These are phyloP conservation scores for Phytophthora ramorum DNA, from an alignment of 352 stramenopile genomes.

Conservation along the genomic window DNA sequence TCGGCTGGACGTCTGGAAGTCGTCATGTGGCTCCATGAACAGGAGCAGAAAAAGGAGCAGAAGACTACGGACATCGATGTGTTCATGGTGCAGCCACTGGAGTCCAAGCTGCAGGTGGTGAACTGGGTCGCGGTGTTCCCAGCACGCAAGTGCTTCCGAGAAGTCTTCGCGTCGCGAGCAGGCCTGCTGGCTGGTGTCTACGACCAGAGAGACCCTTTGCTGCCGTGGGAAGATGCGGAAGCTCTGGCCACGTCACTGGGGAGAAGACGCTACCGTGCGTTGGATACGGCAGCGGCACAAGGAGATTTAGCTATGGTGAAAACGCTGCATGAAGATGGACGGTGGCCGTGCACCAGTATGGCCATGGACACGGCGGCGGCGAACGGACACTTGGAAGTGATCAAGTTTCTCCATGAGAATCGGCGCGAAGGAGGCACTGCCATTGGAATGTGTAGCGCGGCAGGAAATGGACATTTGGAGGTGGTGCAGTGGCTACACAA, in stretches of 20 bases:
- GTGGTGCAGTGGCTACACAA: constrained; percentile 47
- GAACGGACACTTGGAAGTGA: constrained; percentile 45
- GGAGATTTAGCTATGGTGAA: constrained; percentile 47
- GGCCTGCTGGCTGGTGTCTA: constrained; percentile 38
- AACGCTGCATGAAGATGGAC: constrained; percentile 36
- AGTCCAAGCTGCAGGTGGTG: constrained; percentile 33
- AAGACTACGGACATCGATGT: constrained; percentile 13
- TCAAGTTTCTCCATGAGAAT: constrained; percentile 50
- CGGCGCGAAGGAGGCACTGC: constrained; percentile 47
- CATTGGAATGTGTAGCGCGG: constrained; percentile 45
- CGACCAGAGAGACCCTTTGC: constrained; percentile 41
- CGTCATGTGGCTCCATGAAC: constrained; percentile 43
- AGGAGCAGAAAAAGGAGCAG: constrained; percentile 12
- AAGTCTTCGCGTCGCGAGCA: constrained; percentile 40
- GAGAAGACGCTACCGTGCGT: constrained; percentile 27
- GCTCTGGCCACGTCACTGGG: constrained; percentile 18
- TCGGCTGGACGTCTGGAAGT: constrained; percentile 39
- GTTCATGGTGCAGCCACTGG: constrained; percentile 41
- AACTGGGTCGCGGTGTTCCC: constrained; percentile 51
- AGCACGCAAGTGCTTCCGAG: constrained; percentile 31
- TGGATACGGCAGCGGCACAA: constrained; percentile 40
- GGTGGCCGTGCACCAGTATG: constrained; percentile 44
- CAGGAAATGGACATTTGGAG: constrained; percentile 45
- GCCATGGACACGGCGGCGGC: constrained; percentile 51
- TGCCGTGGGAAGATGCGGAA: constrained; percentile 28